Percentiles rank a stretch among this genome's conserved stretches.
These are phyloP conservation scores for Wickerhamiella parazyma DNA, from an alignment of 805 yeast species.

Conservation along the genomic window DNA sequence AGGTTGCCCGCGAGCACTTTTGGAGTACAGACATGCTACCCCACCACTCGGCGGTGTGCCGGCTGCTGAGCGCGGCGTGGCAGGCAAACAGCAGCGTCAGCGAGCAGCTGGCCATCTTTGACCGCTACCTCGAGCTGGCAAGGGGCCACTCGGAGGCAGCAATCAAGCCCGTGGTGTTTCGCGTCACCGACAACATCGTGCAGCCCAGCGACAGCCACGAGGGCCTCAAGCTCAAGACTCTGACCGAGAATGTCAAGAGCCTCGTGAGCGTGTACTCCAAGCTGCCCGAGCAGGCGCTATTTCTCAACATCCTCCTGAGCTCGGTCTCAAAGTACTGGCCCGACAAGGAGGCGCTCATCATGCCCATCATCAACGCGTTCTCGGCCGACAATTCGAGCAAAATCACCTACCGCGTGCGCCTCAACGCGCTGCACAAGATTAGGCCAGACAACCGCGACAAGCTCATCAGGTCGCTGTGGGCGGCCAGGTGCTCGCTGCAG, in stretches of 20 bases:
- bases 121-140: slow-evolving; percentile 13
- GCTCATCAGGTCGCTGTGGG: slow-evolving; percentile 12
- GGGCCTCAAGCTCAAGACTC: neutral
- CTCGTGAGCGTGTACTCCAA: slow-evolving; percentile 10
- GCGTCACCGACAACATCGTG: slow-evolving; percentile 11
- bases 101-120: slow-evolving; percentile 13
- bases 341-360: slow-evolving; percentile 10
- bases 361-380: slow-evolving; percentile 13
- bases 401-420: slow-evolving; percentile 17
- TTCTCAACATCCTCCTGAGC: slow-evolving; percentile 17
- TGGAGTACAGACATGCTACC: slow-evolving; percentile 10
- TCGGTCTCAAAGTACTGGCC: slow-evolving; percentile 13
- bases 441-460: slow-evolving; percentile 8
- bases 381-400: slow-evolving; percentile 8
- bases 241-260: slow-evolving; percentile 5
- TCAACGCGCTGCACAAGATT: slow-evolving; percentile 15
- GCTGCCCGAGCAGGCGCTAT: slow-evolving; percentile 10
- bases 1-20: slow-evolving; percentile 12
- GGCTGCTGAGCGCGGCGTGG: slow-evolving; percentile 15
- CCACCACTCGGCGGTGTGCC: slow-evolving; percentile 15
- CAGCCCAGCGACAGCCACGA: slow-evolving; percentile 2
- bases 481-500: slow-evolving; percentile 5
- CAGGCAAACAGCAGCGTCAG: neutral
- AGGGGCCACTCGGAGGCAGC: slow-evolving; percentile 12
- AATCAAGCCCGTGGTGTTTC: slow-evolving; percentile 14